Conservation (phyloP, 1,284 basidiomycete species). For the Malassezia vespertilionis region DNA sequence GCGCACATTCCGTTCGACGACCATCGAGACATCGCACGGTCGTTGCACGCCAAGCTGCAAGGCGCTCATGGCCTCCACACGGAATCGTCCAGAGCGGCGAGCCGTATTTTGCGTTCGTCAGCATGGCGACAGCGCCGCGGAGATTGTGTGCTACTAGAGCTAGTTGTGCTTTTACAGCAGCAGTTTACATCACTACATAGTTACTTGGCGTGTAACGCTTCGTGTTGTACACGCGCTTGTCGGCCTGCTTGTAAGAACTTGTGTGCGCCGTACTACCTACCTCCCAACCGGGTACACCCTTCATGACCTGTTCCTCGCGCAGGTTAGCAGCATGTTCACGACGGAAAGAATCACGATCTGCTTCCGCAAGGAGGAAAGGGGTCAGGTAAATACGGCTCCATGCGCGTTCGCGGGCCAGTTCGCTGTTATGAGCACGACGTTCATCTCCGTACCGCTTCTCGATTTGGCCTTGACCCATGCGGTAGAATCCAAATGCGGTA, state of each 20-base stretch:
- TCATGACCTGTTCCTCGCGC: constrained; percentile 87
- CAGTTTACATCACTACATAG: constrained; percentile 51
- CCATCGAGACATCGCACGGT: too few species aligned
- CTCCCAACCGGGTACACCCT: constrained; percentile 76
- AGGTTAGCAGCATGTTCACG: constrained; percentile 66
- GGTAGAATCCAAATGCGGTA: constrained; percentile 85
- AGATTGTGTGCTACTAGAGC: too few species aligned
- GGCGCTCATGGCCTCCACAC: too few species aligned
- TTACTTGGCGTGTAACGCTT: constrained; percentile 61
- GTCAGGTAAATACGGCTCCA: constrained; percentile 95
- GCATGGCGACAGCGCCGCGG: too few species aligned
- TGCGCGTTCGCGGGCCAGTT: constrained; percentile 80
- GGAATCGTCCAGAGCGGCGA: too few species aligned
- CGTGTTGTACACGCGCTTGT: constrained; percentile 76
- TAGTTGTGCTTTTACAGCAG: too few species aligned
- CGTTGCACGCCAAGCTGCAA: too few species aligned
- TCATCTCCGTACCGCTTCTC: constrained; percentile 67
- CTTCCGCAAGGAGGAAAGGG: constrained; percentile 73
- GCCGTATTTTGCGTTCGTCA: too few species aligned
- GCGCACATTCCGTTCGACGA: too few species aligned
- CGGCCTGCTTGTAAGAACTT: constrained; percentile 52
- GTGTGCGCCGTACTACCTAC: constrained; percentile 19
- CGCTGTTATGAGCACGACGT: constrained; percentile 53
- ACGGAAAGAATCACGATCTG: constrained; percentile 79
- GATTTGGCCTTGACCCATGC: constrained; percentile 73